These are phyloP conservation scores for Asterella californica DNA, from an alignment of 225 moss, liverwort and hornwort species.

Conservation along the genomic window DNA sequence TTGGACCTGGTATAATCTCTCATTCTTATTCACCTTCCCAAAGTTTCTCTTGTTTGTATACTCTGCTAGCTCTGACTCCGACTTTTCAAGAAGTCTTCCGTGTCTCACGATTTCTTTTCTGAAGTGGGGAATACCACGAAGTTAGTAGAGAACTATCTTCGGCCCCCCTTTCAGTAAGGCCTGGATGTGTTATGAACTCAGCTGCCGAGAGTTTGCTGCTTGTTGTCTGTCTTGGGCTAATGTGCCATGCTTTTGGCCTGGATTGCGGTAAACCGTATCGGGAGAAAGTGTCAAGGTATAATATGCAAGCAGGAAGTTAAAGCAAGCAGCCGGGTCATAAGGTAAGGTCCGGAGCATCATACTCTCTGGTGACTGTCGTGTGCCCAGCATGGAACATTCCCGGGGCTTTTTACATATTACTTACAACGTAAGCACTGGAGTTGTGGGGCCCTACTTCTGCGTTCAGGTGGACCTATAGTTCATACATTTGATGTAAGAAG, in stretches of 20 bases:
- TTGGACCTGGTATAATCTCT: conserved; percentile 44
- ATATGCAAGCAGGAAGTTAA: background rate
- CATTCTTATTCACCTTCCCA: background rate
- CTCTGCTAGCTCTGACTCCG: background rate
- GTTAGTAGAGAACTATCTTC: background rate
- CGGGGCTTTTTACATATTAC: too few relatives aligned
- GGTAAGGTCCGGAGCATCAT: background rate
- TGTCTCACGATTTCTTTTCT: background rate
- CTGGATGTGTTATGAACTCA: background rate
- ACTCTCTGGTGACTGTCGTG: background rate
- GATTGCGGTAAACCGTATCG: conserved; percentile 1
- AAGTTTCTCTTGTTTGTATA: background rate
- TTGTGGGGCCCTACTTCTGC: background rate
- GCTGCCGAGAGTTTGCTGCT: background rate
- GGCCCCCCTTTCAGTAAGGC: too few relatives aligned
- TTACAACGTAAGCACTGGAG: background rate
- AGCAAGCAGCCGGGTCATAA: background rate
- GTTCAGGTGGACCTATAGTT: background rate
- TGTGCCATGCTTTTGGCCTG: background rate
- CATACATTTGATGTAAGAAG: background rate
- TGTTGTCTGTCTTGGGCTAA: too few relatives aligned
- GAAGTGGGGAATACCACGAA: background rate
- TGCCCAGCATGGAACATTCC: background rate
- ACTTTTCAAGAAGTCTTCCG: background rate
- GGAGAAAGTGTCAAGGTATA: background rate